phyloP scores from a whole-genome alignment of 1,284 basidiomycete species.

The Ganoderma lingzhi region DNA sequence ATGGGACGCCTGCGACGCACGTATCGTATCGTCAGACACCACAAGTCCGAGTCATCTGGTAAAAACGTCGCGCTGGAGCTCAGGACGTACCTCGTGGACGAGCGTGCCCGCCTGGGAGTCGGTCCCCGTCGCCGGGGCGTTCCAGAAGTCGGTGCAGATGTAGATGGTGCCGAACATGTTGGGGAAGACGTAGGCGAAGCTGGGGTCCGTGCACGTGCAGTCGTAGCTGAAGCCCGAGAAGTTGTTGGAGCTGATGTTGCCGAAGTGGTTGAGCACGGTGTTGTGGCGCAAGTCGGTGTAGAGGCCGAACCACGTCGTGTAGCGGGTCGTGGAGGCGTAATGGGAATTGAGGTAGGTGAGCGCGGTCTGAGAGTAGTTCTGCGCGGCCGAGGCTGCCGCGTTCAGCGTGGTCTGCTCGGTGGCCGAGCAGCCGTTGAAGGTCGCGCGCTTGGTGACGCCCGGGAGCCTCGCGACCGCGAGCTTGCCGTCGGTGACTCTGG shows the following conservation, averaged over 20 bases:
- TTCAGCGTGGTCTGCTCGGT: neutral
- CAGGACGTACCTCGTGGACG: conserved; percentile 40
- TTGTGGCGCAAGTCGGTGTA: neutral
- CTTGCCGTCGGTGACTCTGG: neutral
- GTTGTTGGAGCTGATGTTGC: neutral
- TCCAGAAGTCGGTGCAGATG: conserved; percentile 59
- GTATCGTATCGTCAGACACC: neutral
- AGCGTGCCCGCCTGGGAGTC: conserved; percentile 51
- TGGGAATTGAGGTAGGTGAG: neutral
- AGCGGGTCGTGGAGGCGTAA: neutral
- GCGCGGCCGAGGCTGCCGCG: neutral
- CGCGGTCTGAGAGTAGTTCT: neutral
- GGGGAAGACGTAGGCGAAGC: conserved; percentile 44
- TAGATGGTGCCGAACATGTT: conserved; percentile 49
- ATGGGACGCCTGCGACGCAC: conserved; percentile 47
- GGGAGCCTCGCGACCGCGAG: neutral
- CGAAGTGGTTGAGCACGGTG: neutral
- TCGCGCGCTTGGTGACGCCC: neutral
- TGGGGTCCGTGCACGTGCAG: conserved; percentile 18
- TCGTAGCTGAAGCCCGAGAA: neutral
- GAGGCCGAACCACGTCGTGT: neutral
- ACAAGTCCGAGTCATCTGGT: too few species aligned
- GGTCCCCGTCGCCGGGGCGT: conserved; percentile 52
- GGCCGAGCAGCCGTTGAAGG: neutral
- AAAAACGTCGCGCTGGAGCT: neutral